Conservation (phyloP, 768 basidiomycete species). For the Ramaria rubella region DNA sequence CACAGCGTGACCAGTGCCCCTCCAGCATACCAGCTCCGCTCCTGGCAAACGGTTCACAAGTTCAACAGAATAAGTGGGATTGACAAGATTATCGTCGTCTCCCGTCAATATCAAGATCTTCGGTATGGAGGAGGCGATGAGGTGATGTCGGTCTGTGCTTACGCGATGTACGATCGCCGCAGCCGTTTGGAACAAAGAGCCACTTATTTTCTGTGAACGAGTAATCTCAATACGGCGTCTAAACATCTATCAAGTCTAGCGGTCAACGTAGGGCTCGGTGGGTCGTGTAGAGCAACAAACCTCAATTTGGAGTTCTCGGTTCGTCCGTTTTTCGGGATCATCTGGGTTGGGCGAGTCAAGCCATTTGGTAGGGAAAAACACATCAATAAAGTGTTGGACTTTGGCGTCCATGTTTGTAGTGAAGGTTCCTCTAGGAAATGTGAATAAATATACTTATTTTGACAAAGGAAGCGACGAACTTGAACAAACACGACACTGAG, state of each 20-base stretch:
- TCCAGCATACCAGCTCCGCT: constrained; percentile 50
- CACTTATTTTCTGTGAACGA: constrained; percentile 51
- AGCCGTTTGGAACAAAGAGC: constrained; percentile 65
- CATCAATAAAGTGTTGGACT: too few relatives aligned
- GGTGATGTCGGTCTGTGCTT: constrained; percentile 37
- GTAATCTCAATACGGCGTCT: constrained; percentile 43
- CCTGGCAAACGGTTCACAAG: constrained; percentile 53
- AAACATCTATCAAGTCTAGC: constrained; percentile 33
- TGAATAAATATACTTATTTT: too few relatives aligned
- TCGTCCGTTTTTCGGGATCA: constrained; percentile 55
- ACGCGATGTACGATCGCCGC: constrained; percentile 63
- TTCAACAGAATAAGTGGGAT: constrained; percentile 41
- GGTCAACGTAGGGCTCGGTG: too few relatives aligned
- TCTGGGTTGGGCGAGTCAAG: constrained; percentile 44
- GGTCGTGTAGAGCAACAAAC: too few relatives aligned
- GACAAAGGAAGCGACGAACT: too few relatives aligned
- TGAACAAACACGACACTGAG: too few relatives aligned
- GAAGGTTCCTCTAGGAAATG: too few relatives aligned
- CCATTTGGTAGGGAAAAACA: constrained; percentile 61
- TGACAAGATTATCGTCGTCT: constrained; percentile 55
- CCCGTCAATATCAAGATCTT: constrained; percentile 64
- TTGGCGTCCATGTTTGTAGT: too few relatives aligned
- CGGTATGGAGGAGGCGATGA: constrained; percentile 49
- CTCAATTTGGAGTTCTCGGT: constrained; percentile 51
- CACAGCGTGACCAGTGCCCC: constrained; percentile 58